phyloP scores from a whole-genome alignment of 495 filamentous ascomycete species.

The Extremus antarcticus region DNA sequence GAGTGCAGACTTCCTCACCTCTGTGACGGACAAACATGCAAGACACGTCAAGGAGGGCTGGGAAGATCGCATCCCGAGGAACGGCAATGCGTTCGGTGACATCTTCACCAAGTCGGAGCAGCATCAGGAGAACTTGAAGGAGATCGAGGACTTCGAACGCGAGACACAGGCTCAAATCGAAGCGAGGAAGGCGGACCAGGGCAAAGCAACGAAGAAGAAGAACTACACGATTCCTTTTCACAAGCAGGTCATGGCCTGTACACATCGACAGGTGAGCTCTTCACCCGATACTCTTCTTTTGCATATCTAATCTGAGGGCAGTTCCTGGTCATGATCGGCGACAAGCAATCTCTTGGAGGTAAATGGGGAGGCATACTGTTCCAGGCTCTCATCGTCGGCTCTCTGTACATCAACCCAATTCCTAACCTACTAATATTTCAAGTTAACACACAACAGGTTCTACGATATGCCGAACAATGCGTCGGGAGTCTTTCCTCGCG shows the following conservation, averaged over 20 bases:
- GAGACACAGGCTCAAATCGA: conserved; percentile 38
- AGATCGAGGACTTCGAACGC: conserved; percentile 40
- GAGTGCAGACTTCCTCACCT: conserved; percentile 59
- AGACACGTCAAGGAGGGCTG: conserved; percentile 47
- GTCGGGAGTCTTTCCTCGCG: conserved; percentile 25
- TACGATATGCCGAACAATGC: conserved; percentile 46
- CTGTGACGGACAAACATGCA: conserved; percentile 53
- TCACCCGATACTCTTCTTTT: too few species aligned
- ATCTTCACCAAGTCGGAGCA: conserved; percentile 40
- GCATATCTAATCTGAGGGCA: too few species aligned
- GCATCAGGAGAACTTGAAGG: conserved; percentile 23
- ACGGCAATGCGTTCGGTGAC: conserved; percentile 43
- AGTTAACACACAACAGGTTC: conserved; percentile 32
- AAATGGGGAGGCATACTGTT: conserved; percentile 55
- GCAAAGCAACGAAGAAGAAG: conserved; percentile 45
- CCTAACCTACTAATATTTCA: too few species aligned
- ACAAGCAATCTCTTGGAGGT: conserved; percentile 40
- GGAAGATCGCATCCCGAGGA: conserved; percentile 50
- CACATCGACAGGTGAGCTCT: too few species aligned
- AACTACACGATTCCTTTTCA: conserved; percentile 58
- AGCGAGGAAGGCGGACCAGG: conserved; percentile 37
- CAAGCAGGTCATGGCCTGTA: conserved; percentile 57
- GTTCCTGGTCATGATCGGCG: conserved; percentile 54
- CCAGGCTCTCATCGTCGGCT: conserved; percentile 66
- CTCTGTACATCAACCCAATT: conserved; percentile 53